phyloP scores from a whole-genome alignment of 2,329 filamentous ascomycete genomes.

The Proliferodiscus dingleyae region DNA sequence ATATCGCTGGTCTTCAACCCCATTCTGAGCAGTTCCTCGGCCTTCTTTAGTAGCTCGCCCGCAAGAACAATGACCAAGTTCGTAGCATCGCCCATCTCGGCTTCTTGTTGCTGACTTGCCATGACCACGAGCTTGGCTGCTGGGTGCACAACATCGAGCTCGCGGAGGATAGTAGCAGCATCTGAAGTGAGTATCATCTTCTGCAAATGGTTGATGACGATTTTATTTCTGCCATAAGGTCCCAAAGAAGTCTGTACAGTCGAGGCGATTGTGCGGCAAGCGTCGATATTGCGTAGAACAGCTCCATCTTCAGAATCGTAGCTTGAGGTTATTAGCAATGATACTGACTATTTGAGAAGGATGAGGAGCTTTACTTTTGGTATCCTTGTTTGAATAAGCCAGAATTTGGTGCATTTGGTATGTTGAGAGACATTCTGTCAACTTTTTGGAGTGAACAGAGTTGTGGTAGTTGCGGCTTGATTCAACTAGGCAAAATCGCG shows the following conservation, averaged over 20 bases:
- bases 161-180: slow-evolving; percentile 92
- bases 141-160: slow-evolving; percentile 97
- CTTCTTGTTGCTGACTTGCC: slow-evolving; percentile 97
- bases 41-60: slow-evolving; percentile 92
- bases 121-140: slow-evolving; percentile 97
- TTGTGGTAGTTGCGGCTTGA: slow-evolving; percentile 5
- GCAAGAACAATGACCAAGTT: slow-evolving; percentile 96
- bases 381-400: slow-evolving; percentile 96
- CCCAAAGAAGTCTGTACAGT: slow-evolving; percentile 97
- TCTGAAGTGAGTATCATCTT: slow-evolving; percentile 99
- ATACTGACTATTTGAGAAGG: slow-evolving; percentile 1
- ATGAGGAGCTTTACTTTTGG: slow-evolving; percentile 59
- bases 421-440: slow-evolving; percentile 80
- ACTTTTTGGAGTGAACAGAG: not conserved
- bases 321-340: slow-evolving; percentile 49
- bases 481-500: slow-evolving; percentile 1
- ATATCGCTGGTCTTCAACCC: slow-evolving; percentile 98
- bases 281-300: slow-evolving; percentile 96
- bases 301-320: slow-evolving; percentile 99
- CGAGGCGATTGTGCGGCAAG: slow-evolving; percentile 89
- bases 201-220: slow-evolving; percentile 98
- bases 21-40: slow-evolving; percentile 93
- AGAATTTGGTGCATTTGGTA: slow-evolving; percentile 88
- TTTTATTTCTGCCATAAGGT: slow-evolving; percentile 97
- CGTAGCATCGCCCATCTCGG: slow-evolving; percentile 97